Base-by-base conservation (phyloP, 2,329 filamentous ascomycete genomes). In the Sporothrix brunneoviolacea region DNA sequence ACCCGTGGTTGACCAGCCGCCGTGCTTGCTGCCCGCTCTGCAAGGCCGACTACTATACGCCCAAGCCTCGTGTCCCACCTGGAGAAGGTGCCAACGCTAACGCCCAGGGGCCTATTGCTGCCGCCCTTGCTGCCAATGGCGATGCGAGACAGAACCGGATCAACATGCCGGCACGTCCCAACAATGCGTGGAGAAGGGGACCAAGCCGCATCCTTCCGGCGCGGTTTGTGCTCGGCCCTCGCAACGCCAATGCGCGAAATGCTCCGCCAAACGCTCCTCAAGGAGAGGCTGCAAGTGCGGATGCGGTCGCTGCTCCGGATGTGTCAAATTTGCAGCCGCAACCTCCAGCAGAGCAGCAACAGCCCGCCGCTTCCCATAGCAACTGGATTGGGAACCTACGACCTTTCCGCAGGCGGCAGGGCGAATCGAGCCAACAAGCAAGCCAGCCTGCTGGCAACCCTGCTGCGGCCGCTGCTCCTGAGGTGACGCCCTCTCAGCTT, bases 21-120 rank as follows among this genome's bases (percentile, higher is more conserved):
- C 84, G 91, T 58, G 93, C 93, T 22, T 97, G 91, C 72, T 98
- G 93, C 65, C 93, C 93, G 6, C 82, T 98, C 7, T 98, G 93
- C 75, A 98, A 98, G 71, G 88, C 91, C 36, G 93, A 98, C 64
- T 98, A 97, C 67, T 97, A 95, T 66, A 84, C 89, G 3, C 91
- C 93, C 0, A 97, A 97, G 69, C 88, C 90, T 45, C 86, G 89
- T 15, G 75, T 86, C 3, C 64, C 66, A 9, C 66, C 71, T 10
- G 66, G 70, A 13, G 71, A 73, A 30, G 62, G 60, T 32, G 65
- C 69, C 21, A 44, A 24, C 16, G 35, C 27, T 4, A 8, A 8
- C 9, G 42, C 21, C 19, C 35, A 39, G 16, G 36, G 12, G 6
- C 68, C 68, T 32, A 55, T 63, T 12, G 63, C 65, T 12, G 62